phyloP scores from a whole-genome alignment of 1,139 yeast genomes.

The Yamadazyma pseudoaaseri region DNA sequence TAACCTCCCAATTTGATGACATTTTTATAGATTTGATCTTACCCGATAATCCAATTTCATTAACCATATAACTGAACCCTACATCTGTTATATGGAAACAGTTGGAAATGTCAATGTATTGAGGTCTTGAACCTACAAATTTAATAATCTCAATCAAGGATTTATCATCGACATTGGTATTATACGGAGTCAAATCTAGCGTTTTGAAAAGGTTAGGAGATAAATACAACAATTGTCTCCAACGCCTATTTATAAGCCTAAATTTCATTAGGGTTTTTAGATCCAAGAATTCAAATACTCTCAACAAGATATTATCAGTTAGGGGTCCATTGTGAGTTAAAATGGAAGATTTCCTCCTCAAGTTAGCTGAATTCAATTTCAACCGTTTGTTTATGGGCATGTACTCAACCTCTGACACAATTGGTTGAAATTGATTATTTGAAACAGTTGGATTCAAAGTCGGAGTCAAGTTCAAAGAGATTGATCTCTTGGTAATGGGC shows the following conservation, averaged over 20 bases:
- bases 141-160: constrained; percentile 58
- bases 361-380: constrained; percentile 33
- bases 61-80: constrained; percentile 68
- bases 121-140: constrained; percentile 70
- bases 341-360: constrained; percentile 58
- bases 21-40: constrained; percentile 53
- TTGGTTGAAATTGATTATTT: constrained; percentile 14
- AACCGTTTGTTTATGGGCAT: constrained; percentile 54
- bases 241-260: constrained; percentile 55
- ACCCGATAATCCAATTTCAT: constrained; percentile 69
- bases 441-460: constrained; percentile 8
- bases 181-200: constrained; percentile 61
- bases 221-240: constrained; percentile 64
- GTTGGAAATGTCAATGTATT: constrained; percentile 59
- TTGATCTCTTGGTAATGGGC: constrained; percentile 9
- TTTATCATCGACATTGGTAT: constrained; percentile 57
- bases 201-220: constrained; percentile 50
- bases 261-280: constrained; percentile 59
- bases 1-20: constrained; percentile 75
- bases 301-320: constrained; percentile 55
- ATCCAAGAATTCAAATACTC: constrained; percentile 51
- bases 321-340: constrained; percentile 52
- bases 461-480: constrained; percentile 12
- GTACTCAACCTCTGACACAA: constrained; percentile 30
- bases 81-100: constrained; percentile 77